Evolutionary conservation across 1,284 basidiomycete genomes (phyloP), one percentile per base, ranked within the genome.

Genomic region (Coniophora puteana): DNA sequence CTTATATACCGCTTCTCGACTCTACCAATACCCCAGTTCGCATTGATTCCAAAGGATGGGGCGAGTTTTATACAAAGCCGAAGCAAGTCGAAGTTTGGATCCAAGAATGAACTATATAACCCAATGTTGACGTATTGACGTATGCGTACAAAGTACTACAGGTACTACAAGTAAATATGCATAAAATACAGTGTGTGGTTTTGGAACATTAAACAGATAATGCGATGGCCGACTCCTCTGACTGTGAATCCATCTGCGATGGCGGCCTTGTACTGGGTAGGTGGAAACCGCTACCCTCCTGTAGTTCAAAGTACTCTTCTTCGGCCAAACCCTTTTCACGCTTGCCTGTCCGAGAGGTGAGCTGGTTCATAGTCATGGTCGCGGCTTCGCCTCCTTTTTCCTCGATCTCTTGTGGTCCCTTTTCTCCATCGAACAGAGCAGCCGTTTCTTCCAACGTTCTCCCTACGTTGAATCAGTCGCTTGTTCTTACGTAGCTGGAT

Each of bases 401-500:
- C 12, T 63, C 57, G 28, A 80, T 59, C 41, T 72, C 68, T 10
- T 66, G 61, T 21, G 67, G 65, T 28, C 63, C 62, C 27, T 72
- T 62, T 24, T 75, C 72, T 17, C 80, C 77, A 48, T 83, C 80
- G 48, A 83, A 83, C 14, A 83, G 58, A 4, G 72, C 72, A 1
- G 80, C 75, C 3, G 80, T 83, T 54, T 84, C 80, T 58, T 84
- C 82, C 18, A 83, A 66, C 1, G 80, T 83, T 21, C 74, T 71
- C 14, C 78, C 78, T 74, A 43, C 23, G 18, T 13, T 29, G 20
- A 32, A n/a, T 10, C 13, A 36, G 12, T 23, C 20, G 17, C 13
- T 27, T 25, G 11, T 17, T 10, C 4, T 23, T 11, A 41, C 25
- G 23, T 22, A 40, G 7, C 8, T 12, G 18, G 18, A 18, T 40